Evolutionary conservation across 129 eudicot species (phyloP).

Genomic region (Gnaphalium uliginosum): DNA sequence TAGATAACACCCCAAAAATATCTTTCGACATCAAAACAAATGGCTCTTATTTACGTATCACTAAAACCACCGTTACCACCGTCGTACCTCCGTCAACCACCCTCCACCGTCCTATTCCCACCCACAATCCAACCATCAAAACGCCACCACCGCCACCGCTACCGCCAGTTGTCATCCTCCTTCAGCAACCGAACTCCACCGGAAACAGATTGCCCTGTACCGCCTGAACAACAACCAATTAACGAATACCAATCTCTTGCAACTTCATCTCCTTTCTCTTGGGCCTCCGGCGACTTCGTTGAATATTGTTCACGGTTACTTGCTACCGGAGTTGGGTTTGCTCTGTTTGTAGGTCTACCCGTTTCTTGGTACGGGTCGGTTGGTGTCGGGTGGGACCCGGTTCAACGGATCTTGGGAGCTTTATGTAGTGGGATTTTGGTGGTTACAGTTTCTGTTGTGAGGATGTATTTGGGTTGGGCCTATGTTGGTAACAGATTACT

Average conservation of each 20-base stretch:
- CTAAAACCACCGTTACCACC: slow-evolving; percentile 40
- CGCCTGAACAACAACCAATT: slow-evolving; percentile 84
- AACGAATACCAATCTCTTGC: slow-evolving; percentile 82
- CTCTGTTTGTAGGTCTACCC: slow-evolving; percentile 82
- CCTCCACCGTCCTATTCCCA: slow-evolving; percentile 27
- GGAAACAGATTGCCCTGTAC: slow-evolving; percentile 84
- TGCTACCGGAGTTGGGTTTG: slow-evolving; percentile 65
- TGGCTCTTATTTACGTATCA: slow-evolving; percentile 35
- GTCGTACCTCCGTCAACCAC: slow-evolving; percentile 18
- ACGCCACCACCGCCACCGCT: slow-evolving; percentile 33
- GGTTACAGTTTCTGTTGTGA: slow-evolving; percentile 66
- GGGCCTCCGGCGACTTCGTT: slow-evolving; percentile 72
- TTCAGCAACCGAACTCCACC: slow-evolving; percentile 51
- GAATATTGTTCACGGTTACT: slow-evolving; percentile 61
- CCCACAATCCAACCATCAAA: slow-evolving; percentile 24
- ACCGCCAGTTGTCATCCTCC: slow-evolving; percentile 50
- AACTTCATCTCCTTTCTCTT: slow-evolving; percentile 75
- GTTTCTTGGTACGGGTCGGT: slow-evolving; percentile 87
- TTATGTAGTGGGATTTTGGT: slow-evolving; percentile 63
- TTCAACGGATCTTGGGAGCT: slow-evolving; percentile 52
- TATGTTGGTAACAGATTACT: slow-evolving; percentile 91
- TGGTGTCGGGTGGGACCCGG: slow-evolving; percentile 62
- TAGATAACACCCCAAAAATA: background rate
- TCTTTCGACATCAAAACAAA: background rate
- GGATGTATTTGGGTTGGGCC: slow-evolving; percentile 99